Evolutionary conservation across 371 early-diverging fungal genomes (phyloP).

Genomic region (Haplosporangium sp.): DNA sequence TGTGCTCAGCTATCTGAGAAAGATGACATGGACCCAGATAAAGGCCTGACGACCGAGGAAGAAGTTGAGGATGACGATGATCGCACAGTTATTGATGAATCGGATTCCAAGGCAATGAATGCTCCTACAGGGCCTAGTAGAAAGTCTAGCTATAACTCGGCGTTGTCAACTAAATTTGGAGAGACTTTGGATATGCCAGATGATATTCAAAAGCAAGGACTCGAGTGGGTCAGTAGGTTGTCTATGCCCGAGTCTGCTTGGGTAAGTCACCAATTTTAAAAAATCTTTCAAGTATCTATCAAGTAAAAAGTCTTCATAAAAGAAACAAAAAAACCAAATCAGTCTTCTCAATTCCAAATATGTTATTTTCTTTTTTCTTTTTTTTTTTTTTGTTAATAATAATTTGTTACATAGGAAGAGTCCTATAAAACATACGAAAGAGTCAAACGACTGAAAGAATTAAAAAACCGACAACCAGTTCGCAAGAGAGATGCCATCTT

Average conservation of each 20-base stretch:
- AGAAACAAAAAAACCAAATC: not conserved
- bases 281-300: too few species aligned
- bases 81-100: not conserved
- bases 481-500: slow-evolving; percentile 67
- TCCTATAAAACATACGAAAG: slow-evolving; percentile 62
- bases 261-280: slow-evolving; percentile 16
- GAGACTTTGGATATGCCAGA: slow-evolving; percentile 23
- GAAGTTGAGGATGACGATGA: slow-evolving; percentile 17
- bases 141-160: slow-evolving; percentile 1
- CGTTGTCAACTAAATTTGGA: not conserved
- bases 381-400: slow-evolving; percentile 6
- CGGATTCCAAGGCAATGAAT: not conserved
- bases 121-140: not conserved
- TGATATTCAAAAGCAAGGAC: slow-evolving; percentile 44
- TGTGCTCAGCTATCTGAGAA: slow-evolving; percentile 42
- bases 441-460: slow-evolving; percentile 64
- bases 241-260: slow-evolving; percentile 36
- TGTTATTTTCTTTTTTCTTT: not conserved
- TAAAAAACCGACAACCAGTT: slow-evolving; percentile 71
- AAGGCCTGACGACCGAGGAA: slow-evolving; percentile 5
- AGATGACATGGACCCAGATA: slow-evolving; percentile 28
- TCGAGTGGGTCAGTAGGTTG: slow-evolving; percentile 38
- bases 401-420: slow-evolving; percentile 49
- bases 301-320: too few species aligned
- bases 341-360: not conserved